Base-by-base conservation (phyloP, 2,329 filamentous ascomycete genomes). In the Dichotomopilus funicola region DNA sequence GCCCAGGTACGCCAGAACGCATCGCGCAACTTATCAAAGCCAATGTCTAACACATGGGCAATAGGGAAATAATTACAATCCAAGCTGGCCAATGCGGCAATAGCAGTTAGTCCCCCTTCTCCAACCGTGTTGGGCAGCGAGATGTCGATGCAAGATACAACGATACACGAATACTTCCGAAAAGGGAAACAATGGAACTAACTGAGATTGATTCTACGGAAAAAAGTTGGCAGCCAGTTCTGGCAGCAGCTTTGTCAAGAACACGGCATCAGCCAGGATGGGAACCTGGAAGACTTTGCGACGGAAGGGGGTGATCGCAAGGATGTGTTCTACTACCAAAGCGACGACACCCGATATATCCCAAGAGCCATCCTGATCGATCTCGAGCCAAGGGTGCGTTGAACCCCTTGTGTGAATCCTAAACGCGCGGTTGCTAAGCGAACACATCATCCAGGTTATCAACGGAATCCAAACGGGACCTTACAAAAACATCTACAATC, bases 81-180 rank as follows among this genome's bases (percentile, higher is more conserved):
- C 94, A 99, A 76, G 92, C 95, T 63, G 94, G 94, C 81, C 94
- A 97, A 75, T 97, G 94, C 81, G 94, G 92, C 82, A 97, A 97
- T 77, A 96, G 91, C 83, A 92, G 91, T 96, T 71, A 79, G 89
- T 88, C 8, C 58, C 31, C 52, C 62, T 57, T 55, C 59, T 52
- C 12, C 2, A 9, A 8, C 6, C 36, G 40, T 6, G 34, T 48
- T 46, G 35, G n/a, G 35, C 46, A 2, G 42, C 41, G 11, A 51
- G 31, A 27, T 27, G 19, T 27, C 19, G 19, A 27, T 27, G 19
- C 19, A 27, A 27, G 19, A 27, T 27, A 27, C 19, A 27, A 27
- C 19, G 19, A 27, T 27, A 27, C 3, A 27, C 19, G 19, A 27
- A 27, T 27, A 27, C 19, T 27, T 27, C 19, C 19, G 19, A 27